Conservation (phyloP, 345 rosid genomes). For the Eucalyptus polybractea region DNA sequence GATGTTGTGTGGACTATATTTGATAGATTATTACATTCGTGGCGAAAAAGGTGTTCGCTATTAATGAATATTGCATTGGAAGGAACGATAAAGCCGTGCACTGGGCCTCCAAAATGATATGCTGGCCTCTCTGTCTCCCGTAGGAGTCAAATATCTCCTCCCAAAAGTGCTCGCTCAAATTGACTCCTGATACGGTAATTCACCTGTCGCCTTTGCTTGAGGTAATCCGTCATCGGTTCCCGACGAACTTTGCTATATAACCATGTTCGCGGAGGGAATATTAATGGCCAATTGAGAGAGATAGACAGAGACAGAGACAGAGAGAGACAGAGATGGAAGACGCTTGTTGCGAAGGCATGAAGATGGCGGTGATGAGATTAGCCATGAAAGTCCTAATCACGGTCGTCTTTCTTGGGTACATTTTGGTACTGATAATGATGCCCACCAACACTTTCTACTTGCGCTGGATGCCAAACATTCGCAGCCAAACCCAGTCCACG, state of each 20-base stretch:
- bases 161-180: not conserved
- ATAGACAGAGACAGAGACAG: not conserved
- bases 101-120: not conserved
- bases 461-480: conserved; percentile 16
- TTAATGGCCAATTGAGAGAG: not conserved
- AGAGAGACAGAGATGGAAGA: not conserved
- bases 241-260: not conserved
- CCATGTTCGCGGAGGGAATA: not conserved
- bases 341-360: not conserved
- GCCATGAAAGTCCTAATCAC: not conserved
- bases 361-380: not conserved
- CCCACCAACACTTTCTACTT: conserved; percentile 14
- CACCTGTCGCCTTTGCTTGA: not conserved
- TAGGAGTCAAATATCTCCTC: not conserved
- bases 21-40: not conserved
- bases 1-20: not conserved
- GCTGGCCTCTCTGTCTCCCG: not conserved
- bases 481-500: conserved; percentile 1
- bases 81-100: not conserved
- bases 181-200: not conserved
- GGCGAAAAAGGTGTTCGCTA: not conserved
- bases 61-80: not conserved
- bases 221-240: not conserved
- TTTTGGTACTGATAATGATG: conserved; percentile 20
- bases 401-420: conserved; percentile 16